Conservation (phyloP, 1,284 basidiomycete genomes). For the Inonotus obliquus region DNA sequence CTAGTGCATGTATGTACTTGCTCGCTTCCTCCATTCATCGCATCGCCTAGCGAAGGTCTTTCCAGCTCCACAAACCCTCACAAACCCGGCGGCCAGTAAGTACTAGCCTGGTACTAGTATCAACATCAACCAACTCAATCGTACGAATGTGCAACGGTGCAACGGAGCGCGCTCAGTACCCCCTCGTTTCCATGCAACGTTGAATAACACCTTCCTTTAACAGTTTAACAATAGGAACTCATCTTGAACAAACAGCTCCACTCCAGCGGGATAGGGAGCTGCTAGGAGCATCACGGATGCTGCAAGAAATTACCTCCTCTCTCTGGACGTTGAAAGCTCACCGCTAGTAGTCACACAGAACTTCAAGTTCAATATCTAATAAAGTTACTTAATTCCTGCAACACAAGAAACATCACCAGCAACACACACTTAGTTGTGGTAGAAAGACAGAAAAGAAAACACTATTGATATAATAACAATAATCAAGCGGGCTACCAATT, state of each 20-base stretch:
- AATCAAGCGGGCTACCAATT: neutral
- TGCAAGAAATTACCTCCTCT: no score
- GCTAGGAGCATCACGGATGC: no score
- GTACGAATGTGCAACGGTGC: neutral
- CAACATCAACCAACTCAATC: neutral
- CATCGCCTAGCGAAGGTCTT: no score
- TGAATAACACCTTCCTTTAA: neutral
- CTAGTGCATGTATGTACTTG: no score
- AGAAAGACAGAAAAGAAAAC: neutral
- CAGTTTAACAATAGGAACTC: neutral
- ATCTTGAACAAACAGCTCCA: no score
- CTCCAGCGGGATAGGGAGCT: no score
- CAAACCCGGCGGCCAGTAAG: no score
- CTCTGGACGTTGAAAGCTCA: no score
- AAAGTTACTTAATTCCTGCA: neutral
- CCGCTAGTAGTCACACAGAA: no score
- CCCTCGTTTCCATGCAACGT: neutral
- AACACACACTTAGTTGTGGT: neutral
- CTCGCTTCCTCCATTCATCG: no score
- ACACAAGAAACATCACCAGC: neutral
- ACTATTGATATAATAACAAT: constrained; percentile 6
- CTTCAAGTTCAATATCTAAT: neutral
- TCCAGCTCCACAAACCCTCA: no score
- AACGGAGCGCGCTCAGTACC: neutral
- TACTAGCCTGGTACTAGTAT: no score